Evolutionary conservation across 176 grass and related monocot species (phyloP).

Genomic region (Pharus latifolius): DNA sequence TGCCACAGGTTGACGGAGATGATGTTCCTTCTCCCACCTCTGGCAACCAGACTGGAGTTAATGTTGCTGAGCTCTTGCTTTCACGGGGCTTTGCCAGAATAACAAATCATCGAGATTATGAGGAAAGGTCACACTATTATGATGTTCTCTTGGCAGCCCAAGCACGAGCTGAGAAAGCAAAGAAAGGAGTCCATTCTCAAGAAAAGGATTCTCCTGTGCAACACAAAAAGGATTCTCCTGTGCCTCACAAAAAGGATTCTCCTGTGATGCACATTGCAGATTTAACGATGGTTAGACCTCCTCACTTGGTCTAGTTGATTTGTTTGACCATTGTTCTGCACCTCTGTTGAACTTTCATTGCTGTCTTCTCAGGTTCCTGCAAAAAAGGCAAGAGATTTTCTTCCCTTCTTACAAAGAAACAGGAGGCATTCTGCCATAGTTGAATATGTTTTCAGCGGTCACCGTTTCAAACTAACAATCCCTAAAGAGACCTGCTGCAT

Average conservation of each 20-base stretch:
- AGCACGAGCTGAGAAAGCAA: slow-evolving; percentile 80
- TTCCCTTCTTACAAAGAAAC: slow-evolving; percentile 80
- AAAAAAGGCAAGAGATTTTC: slow-evolving; percentile 92
- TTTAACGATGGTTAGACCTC: slow-evolving; percentile 47
- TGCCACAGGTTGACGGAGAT: slow-evolving; percentile 51
- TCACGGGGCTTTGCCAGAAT: slow-evolving; percentile 64
- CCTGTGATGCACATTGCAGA: slow-evolving; percentile 92
- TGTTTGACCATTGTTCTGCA: neutral
- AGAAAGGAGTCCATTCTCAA: slow-evolving; percentile 89
- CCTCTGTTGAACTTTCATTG: neutral
- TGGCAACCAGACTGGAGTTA: slow-evolving; percentile 38
- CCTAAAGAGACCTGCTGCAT: slow-evolving; percentile 58
- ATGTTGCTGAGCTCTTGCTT: slow-evolving; percentile 82
- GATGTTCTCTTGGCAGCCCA: slow-evolving; percentile 83
- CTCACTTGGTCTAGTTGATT: neutral
- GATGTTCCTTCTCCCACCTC: slow-evolving; percentile 39
- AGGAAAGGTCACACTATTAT: slow-evolving; percentile 90
- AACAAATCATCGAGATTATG: slow-evolving; percentile 85
- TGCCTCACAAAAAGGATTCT: too few relatives aligned
- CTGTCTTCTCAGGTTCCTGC: neutral
- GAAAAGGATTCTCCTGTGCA: slow-evolving; percentile 41
- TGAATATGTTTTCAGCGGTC: slow-evolving; percentile 50
- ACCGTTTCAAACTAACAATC: slow-evolving; percentile 56
- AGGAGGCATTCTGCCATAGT: slow-evolving; percentile 41
- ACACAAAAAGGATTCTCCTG: too few relatives aligned